Percentiles rank a stretch among this genome's conserved stretches.
phyloP scores from a whole-genome alignment of 2,329 filamentous ascomycete species.

The Trichoderma sp. region DNA sequence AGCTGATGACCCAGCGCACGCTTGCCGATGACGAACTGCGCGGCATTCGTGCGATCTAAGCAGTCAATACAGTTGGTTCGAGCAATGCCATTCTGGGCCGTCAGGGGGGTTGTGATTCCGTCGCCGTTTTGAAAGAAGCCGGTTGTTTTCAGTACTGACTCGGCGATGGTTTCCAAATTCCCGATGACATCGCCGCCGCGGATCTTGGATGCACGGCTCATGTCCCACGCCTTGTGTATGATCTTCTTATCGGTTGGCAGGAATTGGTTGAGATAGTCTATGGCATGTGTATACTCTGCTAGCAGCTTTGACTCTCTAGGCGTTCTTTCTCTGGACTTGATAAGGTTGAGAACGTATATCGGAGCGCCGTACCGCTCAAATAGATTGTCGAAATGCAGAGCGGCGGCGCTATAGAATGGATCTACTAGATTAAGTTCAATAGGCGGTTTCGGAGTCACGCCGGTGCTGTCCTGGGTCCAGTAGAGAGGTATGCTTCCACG shows the following conservation, averaged over 20 bases:
- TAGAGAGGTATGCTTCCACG: slow-evolving; percentile 94
- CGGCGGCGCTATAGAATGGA: slow-evolving; percentile 90
- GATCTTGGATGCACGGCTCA: slow-evolving; percentile 92
- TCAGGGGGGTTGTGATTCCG: slow-evolving; percentile 55
- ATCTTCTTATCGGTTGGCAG: slow-evolving; percentile 81
- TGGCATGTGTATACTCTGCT: slow-evolving; percentile 79
- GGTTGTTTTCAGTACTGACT: slow-evolving; percentile 79
- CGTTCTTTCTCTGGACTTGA: slow-evolving; percentile 83
- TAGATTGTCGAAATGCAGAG: slow-evolving; percentile 90
- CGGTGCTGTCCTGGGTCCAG: slow-evolving; percentile 95
- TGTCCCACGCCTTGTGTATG: slow-evolving; percentile 93
- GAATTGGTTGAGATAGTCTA: slow-evolving; percentile 92
- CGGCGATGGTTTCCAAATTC: slow-evolving; percentile 83
- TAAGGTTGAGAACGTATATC: slow-evolving; percentile 85
- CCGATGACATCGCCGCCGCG: slow-evolving; percentile 92
- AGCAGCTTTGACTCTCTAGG: slow-evolving; percentile 90
- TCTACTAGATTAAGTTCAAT: slow-evolving; percentile 95
- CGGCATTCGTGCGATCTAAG: slow-evolving; percentile 92
- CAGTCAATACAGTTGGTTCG: slow-evolving; percentile 98
- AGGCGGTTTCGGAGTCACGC: slow-evolving; percentile 92
- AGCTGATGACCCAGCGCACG: slow-evolving; percentile 88
- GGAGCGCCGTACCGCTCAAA: slow-evolving; percentile 92
- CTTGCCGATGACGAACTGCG: slow-evolving; percentile 97
- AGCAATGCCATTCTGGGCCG: slow-evolving; percentile 87
- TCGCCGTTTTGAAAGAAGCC: slow-evolving; percentile 96